Evolutionary conservation across 2,329 filamentous ascomycete species (phyloP).

Genomic region (Camptophora hylomeconis): DNA sequence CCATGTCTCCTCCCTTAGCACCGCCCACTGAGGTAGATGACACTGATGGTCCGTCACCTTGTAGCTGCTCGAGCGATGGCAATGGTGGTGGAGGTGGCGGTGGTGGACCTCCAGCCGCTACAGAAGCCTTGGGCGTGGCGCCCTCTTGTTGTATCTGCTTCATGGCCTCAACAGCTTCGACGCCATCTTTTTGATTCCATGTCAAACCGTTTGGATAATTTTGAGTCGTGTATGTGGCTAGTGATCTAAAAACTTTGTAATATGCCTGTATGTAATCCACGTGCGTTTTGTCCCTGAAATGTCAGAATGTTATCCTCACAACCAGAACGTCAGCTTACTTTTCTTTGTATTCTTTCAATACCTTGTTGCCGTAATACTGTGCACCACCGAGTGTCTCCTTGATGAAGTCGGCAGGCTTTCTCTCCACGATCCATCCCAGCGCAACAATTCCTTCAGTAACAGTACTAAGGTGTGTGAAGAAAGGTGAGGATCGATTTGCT

Average conservation of each 20-base stretch:
- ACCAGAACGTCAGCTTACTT: constrained; percentile 36
- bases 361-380: constrained; percentile 88
- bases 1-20: constrained; percentile 48
- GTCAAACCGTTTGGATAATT: constrained; percentile 66
- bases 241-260: constrained; percentile 75
- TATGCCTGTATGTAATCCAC: constrained; percentile 87
- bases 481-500: constrained; percentile 58
- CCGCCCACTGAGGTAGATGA: constrained; percentile 42
- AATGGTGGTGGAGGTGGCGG: constrained; percentile 38
- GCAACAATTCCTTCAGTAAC: constrained; percentile 84
- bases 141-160: constrained; percentile 38
- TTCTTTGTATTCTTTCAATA: constrained; percentile 82
- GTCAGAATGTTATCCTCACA: constrained; percentile 13
- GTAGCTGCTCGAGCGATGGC: constrained; percentile 34
- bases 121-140: constrained; percentile 20
- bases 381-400: constrained; percentile 70
- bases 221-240: constrained; percentile 72
- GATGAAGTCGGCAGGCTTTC: constrained; percentile 73
- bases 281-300: constrained; percentile 58
- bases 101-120: constrained; percentile 25
- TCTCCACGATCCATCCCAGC: constrained; percentile 80
- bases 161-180: constrained; percentile 59
- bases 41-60: constrained; percentile 49
- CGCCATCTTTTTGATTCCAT: constrained; percentile 70
- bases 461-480: constrained; percentile 72